Percentiles rank a stretch among this genome's conserved stretches.
Evolutionary conservation across 352 stramenopile genomes (phyloP).

Genomic region (Pseudoperonospora humuli): DNA sequence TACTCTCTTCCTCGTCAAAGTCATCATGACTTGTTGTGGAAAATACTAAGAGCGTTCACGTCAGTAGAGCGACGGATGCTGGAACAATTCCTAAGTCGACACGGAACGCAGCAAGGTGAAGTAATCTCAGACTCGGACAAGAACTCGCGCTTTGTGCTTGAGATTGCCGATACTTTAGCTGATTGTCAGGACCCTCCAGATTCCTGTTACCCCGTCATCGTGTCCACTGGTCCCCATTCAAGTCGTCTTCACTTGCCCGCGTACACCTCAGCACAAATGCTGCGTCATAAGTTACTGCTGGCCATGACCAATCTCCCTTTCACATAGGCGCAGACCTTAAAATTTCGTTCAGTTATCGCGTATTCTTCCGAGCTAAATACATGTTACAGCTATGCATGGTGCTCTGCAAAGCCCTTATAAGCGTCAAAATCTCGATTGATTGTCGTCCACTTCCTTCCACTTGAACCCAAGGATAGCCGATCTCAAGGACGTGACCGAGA

Average conservation of each 20-base stretch:
- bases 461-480: constrained; percentile 7
- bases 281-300: constrained; percentile 55
- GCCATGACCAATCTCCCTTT: constrained; percentile 37
- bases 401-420: constrained; percentile 4
- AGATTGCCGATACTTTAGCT: constrained; percentile 34
- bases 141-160: constrained; percentile 23
- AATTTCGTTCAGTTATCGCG: constrained; percentile 14
- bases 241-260: constrained; percentile 46
- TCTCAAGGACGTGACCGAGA: constrained; percentile 3
- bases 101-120: constrained; percentile 6
- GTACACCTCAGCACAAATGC: constrained; percentile 41
- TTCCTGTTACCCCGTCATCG: constrained; percentile 50
- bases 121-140: neutral
- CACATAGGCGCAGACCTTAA: constrained; percentile 19
- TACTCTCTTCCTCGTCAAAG: constrained; percentile 19
- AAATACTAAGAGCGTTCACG: constrained; percentile 30
- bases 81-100: constrained; percentile 37
- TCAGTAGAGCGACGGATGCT: constrained; percentile 35
- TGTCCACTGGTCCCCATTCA: constrained; percentile 12
- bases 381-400: constrained; percentile 26
- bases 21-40: constrained; percentile 47
- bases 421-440: constrained; percentile 9
- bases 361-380: constrained; percentile 38
- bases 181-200: constrained; percentile 46
- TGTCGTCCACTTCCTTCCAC: constrained; percentile 11